These are phyloP conservation scores for Pleurotus ostreatus DNA, from an alignment of 768 basidiomycete genomes.

Conservation along the genomic window DNA sequence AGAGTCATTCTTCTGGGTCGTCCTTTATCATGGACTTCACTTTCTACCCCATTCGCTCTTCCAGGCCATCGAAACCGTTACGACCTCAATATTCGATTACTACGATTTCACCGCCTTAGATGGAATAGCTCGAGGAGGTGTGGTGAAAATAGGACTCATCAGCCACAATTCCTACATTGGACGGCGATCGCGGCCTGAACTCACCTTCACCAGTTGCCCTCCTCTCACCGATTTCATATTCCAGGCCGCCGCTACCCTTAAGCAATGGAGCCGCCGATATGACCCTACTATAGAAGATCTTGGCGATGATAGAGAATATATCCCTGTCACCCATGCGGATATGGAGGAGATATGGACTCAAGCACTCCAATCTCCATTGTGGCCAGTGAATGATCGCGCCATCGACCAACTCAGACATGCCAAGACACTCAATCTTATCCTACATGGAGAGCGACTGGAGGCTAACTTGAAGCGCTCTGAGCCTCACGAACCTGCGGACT, in stretches of 20 bases:
- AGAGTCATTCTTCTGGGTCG: slow-evolving; percentile 24
- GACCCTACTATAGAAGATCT: background rate
- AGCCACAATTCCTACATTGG: background rate
- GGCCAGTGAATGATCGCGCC: background rate
- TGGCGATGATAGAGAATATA: background rate
- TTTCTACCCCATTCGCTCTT: slow-evolving; percentile 10
- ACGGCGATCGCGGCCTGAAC: too few relatives aligned
- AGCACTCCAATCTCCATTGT: background rate
- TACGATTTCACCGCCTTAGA: background rate
- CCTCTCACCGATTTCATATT: background rate
- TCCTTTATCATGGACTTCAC: slow-evolving; percentile 13
- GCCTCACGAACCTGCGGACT: too few relatives aligned
- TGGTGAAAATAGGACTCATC: background rate
- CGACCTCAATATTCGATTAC: background rate
- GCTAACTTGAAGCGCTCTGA: too few relatives aligned
- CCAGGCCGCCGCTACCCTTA: background rate
- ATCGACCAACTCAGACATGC: background rate
- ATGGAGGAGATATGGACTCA: background rate
- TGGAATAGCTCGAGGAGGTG: background rate
- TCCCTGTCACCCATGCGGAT: background rate
- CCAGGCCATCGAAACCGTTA: background rate
- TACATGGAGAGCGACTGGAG: too few relatives aligned
- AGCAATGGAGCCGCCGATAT: background rate
- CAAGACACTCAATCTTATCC: too few relatives aligned
- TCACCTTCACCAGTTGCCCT: background rate